Evolutionary conservation across 495 filamentous ascomycete species (phyloP), one percentile per base, ranked within the genome.

Genomic region (Choiromyces venosus): DNA sequence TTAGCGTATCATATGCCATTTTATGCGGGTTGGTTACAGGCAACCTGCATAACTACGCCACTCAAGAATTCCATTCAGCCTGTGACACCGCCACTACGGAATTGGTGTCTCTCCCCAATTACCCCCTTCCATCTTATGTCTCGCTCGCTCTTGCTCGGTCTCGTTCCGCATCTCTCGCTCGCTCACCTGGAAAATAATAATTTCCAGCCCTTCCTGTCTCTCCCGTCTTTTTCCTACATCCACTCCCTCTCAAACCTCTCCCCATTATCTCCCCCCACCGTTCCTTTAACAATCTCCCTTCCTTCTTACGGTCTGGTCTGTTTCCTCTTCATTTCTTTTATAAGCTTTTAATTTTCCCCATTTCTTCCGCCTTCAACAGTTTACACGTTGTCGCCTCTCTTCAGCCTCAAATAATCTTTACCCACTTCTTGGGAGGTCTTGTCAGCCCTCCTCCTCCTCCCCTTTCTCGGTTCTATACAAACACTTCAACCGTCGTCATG

Each of bases 401-500:
- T 77, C 74, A 76, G 75, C 75, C 75, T 77, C 75, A 69, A 46
- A 72, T 56, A 42, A 56, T 61, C 25, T 61, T n/a, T 33, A 18
- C 25, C 52, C 52, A 14, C 46, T 25, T 56, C 46, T 29, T 21
- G 46, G 46, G 46, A 29, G 46, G 46, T 29, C 46, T 29, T 10
- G n/a, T 56, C 46, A 29, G 29, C 46, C 29, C n/a, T 56, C n/a
- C 8, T 10, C 46, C 21, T 12, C 46, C 9, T 29, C 52, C 52
- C 52, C 52, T 33, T 61, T 61, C 52, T 29, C 7, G 25, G 25
- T 33, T 29, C 52, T 56, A 29, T 12, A 29, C 46, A 6, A 29
- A 12, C 3, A 61, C 71, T 52, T 33, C 61, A 37, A 65, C 71
- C 64, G 65, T 52, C 65, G 87, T 66, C 66, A 91, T 91, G 89